Evolutionary conservation across 768 basidiomycete genomes (phyloP), one percentile per base, ranked within the genome.

Genomic region (Collybiopsis luxurians): DNA sequence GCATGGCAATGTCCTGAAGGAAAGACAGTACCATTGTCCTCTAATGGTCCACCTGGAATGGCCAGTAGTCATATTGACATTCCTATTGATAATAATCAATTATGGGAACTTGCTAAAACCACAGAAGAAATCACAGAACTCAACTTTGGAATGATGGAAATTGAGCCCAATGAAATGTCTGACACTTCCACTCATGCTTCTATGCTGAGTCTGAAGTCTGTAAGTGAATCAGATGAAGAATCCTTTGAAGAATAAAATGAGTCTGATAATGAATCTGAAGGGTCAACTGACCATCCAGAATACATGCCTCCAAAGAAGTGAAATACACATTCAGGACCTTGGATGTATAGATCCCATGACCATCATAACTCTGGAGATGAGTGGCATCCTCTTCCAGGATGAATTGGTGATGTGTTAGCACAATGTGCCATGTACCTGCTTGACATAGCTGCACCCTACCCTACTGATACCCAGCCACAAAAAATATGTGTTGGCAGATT

Each of bases 21-120:
- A 9, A 47, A 47, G 24, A 34, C 31, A 34, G 55, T 56, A 11
- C 4, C 17, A 9, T 51, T 38, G 13, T 26, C 53, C 11, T 17
- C 23, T 36, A 34, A 44, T 51, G 4, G 38, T 19, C 56, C 56
- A 11, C 56, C 56, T 6, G 56, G 56, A 6, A 58, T 58, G 17
- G n/a, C 48, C 15, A 58, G 48, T 19, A 51, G 40, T 19, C 24
- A 51, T 45, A 51, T 58, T 28, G 30, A 36, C 34, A 44, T 34
- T 13, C 13, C 31, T 34, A 13, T 58, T 28, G 40, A 51, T 26
- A 19, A 34, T 27, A 49, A 58, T n/a, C 4, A 26, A 1, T 30
- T 58, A 13, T n/a, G 31, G 4, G n/a, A 43, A 11, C 11, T 58
- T 10, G 49, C 56, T 9, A 21, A 36, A 12, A 44, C 56, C n/a